Conservation (phyloP, 75 land plant species). For the Cryptomeria japonica region DNA sequence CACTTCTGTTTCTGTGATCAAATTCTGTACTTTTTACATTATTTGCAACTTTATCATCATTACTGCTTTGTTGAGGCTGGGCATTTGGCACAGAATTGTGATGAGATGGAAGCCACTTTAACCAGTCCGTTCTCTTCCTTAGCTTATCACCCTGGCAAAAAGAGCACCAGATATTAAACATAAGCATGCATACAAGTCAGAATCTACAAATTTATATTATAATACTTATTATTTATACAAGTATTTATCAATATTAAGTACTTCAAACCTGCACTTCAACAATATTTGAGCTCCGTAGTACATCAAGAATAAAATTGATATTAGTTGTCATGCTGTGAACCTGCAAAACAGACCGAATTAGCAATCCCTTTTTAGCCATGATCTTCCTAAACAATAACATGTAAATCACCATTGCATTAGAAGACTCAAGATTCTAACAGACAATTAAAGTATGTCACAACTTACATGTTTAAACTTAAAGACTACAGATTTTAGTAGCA, state of each 20-base stretch:
- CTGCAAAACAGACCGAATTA: constrained; percentile 34
- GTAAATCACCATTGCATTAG: not conserved
- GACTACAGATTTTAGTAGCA: not conserved
- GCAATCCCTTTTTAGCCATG: not conserved
- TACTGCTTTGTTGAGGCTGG: not conserved
- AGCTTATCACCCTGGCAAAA: constrained; percentile 72
- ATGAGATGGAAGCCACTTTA: constrained; percentile 55
- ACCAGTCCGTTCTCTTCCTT: constrained; percentile 82
- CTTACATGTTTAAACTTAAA: not conserved
- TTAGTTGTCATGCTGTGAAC: constrained; percentile 69
- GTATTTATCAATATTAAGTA: not conserved
- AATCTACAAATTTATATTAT: not conserved
- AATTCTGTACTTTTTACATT: constrained; percentile 8
- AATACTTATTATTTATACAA: not conserved
- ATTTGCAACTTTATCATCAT: constrained; percentile 1
- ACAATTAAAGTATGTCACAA: not conserved
- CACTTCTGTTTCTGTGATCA: constrained; percentile 13
- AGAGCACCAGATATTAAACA: not conserved
- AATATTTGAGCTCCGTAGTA: constrained; percentile 55
- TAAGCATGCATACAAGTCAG: not conserved
- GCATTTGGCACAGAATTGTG: constrained; percentile 11
- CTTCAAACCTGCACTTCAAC: constrained; percentile 83
- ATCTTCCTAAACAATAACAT: not conserved
- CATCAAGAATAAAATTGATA: constrained; percentile 67
- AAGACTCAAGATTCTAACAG: constrained; percentile 7